Evolutionary conservation across 129 eudicot genomes (phyloP), one percentile per base, ranked within the genome.

Genomic region (Centrapalus pauciflorus): DNA sequence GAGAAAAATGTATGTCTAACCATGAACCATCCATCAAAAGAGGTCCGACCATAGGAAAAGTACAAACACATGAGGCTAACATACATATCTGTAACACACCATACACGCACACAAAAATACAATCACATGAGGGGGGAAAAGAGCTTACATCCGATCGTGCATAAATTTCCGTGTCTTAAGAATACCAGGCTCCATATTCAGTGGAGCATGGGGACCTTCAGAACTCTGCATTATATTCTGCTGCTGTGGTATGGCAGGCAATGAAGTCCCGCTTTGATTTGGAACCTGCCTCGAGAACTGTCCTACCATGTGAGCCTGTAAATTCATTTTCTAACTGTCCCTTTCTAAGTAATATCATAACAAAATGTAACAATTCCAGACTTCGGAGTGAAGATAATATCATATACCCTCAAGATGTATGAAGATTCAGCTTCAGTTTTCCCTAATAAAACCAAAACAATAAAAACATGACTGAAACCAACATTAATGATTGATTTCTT

Each of bases 311-410:
- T 74, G 88, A 21, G 83, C 69, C 57, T 76, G 93, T 35, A 83
- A 37, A 83, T 81, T 87, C 95, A 87, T 86, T 80, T 80, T 75
- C 70, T 82, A 84, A 73, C 58, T 87, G 29, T 38, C 52, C 54
- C 70, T 55, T 56, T 37, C 57, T 20, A 78, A 57, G n/a, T n/a
- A 28, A 33, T 52, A 29, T 73, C 67, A 78, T 65, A 55, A 48
- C 76, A 75, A 25, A 21, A 65, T 65, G 61, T 32, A 27, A 50
- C 35, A 62, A 55, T 20, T 64, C 56, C 72, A 69, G 65, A 69
- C 45, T 55, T 55, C 55, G 7, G 55, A 41, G 14, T 49, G 61
- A 50, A 21, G 63, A 37, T 38, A 19, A 69, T n/a, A n/a, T 26
- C 30, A 19, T 35, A 69, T 58, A 43, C 30, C 23, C 43, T n/a